phyloP scores from a whole-genome alignment of 352 stramenopile species.

The Blastocystis sp. region DNA sequence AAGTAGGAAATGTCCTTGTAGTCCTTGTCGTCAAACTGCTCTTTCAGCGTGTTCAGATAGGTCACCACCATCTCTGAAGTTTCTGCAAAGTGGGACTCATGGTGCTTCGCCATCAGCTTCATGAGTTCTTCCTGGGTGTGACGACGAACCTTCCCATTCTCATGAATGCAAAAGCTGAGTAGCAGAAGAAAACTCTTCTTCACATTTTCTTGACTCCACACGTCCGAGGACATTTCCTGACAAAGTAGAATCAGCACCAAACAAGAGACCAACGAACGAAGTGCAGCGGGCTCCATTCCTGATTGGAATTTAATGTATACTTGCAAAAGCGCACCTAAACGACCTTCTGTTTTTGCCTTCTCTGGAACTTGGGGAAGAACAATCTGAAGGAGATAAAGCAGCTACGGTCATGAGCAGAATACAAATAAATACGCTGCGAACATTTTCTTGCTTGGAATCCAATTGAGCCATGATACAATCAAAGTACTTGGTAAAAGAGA shows the following conservation, averaged over 20 bases:
- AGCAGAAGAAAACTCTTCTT: conserved; percentile 34
- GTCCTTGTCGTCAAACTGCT: neutral
- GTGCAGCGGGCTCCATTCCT: neutral
- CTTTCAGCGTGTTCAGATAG: neutral
- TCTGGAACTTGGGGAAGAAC: conserved; percentile 13
- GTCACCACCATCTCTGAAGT: neutral
- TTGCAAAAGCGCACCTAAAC: neutral
- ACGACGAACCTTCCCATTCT: conserved; percentile 7
- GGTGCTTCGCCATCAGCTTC: neutral
- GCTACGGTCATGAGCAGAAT: neutral
- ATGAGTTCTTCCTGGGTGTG: neutral
- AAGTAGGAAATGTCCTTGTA: conserved; percentile 2
- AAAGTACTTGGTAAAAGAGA: conserved; percentile 10
- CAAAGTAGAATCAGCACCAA: neutral
- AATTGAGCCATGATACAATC: neutral
- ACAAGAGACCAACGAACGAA: neutral
- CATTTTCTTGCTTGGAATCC: neutral
- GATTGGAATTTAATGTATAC: neutral
- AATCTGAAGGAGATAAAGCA: conserved; percentile 45
- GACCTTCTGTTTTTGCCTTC: neutral
- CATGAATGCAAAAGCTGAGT: conserved; percentile 4
- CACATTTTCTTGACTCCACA: neutral
- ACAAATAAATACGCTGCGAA: neutral
- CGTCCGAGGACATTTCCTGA: neutral
- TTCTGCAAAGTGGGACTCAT: neutral